Evolutionary conservation across 768 basidiomycete genomes (phyloP), one percentile per base, ranked within the genome.

Genomic region (Leccinellum luteum): DNA sequence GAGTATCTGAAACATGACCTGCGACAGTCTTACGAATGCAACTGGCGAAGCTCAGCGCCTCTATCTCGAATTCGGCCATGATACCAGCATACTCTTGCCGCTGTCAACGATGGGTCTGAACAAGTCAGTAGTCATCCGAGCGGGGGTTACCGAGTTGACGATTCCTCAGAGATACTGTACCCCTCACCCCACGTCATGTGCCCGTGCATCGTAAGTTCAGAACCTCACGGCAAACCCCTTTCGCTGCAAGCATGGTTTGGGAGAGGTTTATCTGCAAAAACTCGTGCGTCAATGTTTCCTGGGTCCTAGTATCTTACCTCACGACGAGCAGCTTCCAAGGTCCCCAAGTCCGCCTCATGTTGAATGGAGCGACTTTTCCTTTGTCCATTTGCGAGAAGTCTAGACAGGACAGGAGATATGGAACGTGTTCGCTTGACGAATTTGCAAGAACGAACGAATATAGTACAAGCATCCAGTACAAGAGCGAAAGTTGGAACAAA

Each of bases 211-310:
- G 78, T 35, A 71, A 65, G 48, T 79, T 73, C 66, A 68, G 68
- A 50, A 79, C 77, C 30, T 74, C 76, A 6, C 56, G 57, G 7
- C 77, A 78, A 61, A 69, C 75, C 15, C 79, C 79, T 31, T 80
- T 80, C 56, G 77, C 67, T 14, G 77, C 77, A 44, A 73, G 65
- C 55, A 77, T 79, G 76, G 60, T 75, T 27, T 79, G 76, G 77
- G 76, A 78, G 62, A 71, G 63, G 59, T 77, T 78, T 65, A 62
- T 65, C 4, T 79, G 76, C 68, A 58, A 61, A 49, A 64, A 66
- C 13, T 75, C 74, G 72, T 73, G 50, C 49, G 69, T 64, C 3
- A 30, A 23, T 17, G 14, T 4, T 27, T 13, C 27, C 48, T 54
- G 35, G 35, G 38, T 6, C 12, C 5, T 44, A 28, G 34, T 19